Conservation (phyloP, 225 moss, liverwort and hornwort species). For the Bryoerythrophyllum caledonicum region DNA sequence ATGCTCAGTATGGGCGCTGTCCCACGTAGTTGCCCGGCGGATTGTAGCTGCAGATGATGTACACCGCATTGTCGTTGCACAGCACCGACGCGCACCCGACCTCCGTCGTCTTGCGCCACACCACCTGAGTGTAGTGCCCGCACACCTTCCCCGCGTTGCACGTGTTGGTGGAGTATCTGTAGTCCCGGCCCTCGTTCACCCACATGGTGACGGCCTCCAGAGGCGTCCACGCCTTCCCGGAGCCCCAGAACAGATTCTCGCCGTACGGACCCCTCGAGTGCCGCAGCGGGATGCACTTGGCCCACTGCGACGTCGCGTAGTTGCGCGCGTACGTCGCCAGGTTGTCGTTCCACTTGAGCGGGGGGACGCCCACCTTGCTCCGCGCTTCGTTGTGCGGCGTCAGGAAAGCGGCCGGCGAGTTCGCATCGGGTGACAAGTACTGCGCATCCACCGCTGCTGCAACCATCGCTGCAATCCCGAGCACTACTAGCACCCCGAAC, state of each 20-base stretch:
- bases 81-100: slow-evolving; percentile 63
- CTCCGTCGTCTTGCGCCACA: slow-evolving; percentile 44
- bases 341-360: slow-evolving; percentile 28
- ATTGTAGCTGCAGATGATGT: slow-evolving; percentile 68
- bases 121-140: slow-evolving; percentile 70
- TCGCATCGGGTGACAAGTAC: slow-evolving; percentile 37
- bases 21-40: slow-evolving; percentile 53
- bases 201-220: slow-evolving; percentile 37
- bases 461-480: not conserved
- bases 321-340: slow-evolving; percentile 34
- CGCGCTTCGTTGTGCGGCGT: slow-evolving; percentile 52
- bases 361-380: slow-evolving; percentile 25
- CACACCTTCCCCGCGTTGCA: slow-evolving; percentile 42
- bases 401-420: slow-evolving; percentile 34
- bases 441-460: slow-evolving; percentile 12
- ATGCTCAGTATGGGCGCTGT: slow-evolving; percentile 41
- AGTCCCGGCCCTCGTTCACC: slow-evolving; percentile 40
- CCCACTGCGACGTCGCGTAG: slow-evolving; percentile 36
- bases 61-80: slow-evolving; percentile 32
- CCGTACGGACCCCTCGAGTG: slow-evolving; percentile 47
- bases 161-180: slow-evolving; percentile 33
- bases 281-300: slow-evolving; percentile 28
- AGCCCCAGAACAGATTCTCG: slow-evolving; percentile 63
- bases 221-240: slow-evolving; percentile 36
- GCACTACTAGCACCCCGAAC: not conserved